These are phyloP conservation scores for Neofusicoccum ribis DNA, from an alignment of 2,329 filamentous ascomycete genomes.

Conservation along the genomic window DNA sequence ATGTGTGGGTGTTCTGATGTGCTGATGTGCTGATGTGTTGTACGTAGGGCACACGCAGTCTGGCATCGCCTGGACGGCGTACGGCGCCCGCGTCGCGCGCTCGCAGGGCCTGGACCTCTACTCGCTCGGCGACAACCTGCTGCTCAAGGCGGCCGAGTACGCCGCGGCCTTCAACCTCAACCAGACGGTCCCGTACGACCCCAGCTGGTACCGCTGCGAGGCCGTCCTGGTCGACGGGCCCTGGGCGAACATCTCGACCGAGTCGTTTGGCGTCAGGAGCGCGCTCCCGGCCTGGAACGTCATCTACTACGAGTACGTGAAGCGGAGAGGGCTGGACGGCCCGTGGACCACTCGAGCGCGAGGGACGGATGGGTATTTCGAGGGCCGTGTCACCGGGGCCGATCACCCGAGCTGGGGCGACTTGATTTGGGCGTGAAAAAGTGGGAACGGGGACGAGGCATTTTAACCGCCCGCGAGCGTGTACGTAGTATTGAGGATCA, in stretches of 20 bases:
- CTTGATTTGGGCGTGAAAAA: constrained; percentile 26
- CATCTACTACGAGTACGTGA: constrained; percentile 36
- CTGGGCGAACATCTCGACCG: constrained; percentile 34
- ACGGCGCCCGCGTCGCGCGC: constrained; percentile 35
- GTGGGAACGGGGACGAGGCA: no score
- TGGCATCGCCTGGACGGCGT: constrained; percentile 38
- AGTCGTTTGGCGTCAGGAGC: constrained; percentile 27
- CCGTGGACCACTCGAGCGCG: constrained; percentile 25
- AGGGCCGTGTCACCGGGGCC: constrained; percentile 19
- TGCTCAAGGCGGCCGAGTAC: constrained; percentile 42
- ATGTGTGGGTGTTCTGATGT: no score
- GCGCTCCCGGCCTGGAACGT: constrained; percentile 26
- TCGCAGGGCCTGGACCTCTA: constrained; percentile 42
- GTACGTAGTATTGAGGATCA: no score
- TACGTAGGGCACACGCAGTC: constrained; percentile 23
- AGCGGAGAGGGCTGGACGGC: constrained; percentile 27
- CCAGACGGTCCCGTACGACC: constrained; percentile 37
- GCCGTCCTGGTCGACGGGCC: constrained; percentile 43
- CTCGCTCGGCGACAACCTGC: constrained; percentile 31
- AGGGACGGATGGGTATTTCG: constrained; percentile 21
- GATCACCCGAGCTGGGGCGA: constrained; percentile 36
- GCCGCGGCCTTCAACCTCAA: constrained; percentile 43
- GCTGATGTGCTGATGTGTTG: no score
- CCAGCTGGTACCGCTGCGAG: constrained; percentile 41
- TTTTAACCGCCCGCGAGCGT: no score